phyloP scores from a whole-genome alignment of 768 basidiomycete species.

The Hygrophorus pudorinus region DNA sequence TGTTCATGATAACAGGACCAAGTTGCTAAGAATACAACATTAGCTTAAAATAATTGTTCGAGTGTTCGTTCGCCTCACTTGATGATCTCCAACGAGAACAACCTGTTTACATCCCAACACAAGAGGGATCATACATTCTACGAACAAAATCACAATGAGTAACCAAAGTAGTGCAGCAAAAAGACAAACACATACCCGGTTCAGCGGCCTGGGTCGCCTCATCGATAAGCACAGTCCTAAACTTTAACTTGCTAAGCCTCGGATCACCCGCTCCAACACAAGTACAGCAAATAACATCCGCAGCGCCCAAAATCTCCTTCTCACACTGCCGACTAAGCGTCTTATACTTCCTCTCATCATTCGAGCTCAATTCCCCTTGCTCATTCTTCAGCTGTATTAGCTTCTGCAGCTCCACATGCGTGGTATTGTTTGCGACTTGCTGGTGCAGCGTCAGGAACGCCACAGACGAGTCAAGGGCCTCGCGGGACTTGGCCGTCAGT shows the following conservation, averaged over 20 bases:
- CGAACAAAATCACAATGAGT: conserved; percentile 10
- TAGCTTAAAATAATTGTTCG: background rate
- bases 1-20: conserved; percentile 99
- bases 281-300: conserved; percentile 97
- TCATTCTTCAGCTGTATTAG: conserved; percentile 96
- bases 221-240: conserved; percentile 96
- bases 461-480: conserved; percentile 94
- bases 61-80: conserved; percentile 22
- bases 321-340: conserved; percentile 90
- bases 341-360: conserved; percentile 97
- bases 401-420: conserved; percentile 95
- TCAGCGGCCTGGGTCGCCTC: conserved; percentile 98
- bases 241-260: conserved; percentile 92
- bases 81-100: conserved; percentile 95
- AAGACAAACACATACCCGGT: conserved; percentile 51
- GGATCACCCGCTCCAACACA: conserved; percentile 98
- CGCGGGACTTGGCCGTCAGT: conserved; percentile 94
- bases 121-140: conserved; percentile 99
- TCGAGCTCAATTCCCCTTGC: conserved; percentile 92
- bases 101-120: conserved; percentile 98
- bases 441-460: conserved; percentile 91
- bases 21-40: conserved; percentile 55
- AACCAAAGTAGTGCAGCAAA: background rate
- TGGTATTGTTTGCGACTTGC: conserved; percentile 94
- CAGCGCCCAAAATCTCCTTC: conserved; percentile 91